Evolutionary conservation across 129 eudicot genomes (phyloP), one percentile per base, ranked within the genome.

Genomic region (Tagetes patula): DNA sequence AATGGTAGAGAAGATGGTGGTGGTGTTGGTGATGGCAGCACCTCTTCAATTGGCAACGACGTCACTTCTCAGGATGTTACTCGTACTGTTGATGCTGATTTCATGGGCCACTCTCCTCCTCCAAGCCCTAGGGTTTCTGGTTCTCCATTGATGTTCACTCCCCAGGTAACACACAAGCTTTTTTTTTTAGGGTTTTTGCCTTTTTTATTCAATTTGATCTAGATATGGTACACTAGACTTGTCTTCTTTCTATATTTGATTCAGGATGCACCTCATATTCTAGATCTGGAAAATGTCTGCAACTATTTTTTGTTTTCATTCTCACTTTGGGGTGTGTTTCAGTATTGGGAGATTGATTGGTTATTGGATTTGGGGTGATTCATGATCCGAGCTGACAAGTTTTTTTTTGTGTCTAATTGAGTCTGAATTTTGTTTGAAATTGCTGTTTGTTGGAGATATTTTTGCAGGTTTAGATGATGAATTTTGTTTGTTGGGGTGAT

Each of bases 121-220:
- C 84, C 96, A 39, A 90, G 93, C 81, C 98, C 96, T 74, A 87
- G 98, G 89, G 86, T 90, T 83, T 80, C 88, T 75, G 91, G 86
- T 5, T 87, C 99, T 31, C 99, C 99, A 32, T 84, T 94, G 85
- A 88, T 84, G 97, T 94, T 94, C 67, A 85, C 94, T 77, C 99
- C 99, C 20, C 97, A 94, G 99, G 99, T 90, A n/a, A 56, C 34
- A 2, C 11, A 55, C 69, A 13, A 1, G 4, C 27, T 12, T 72
- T 33, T 63, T 50, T 37, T 67, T 78, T 78, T 43, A 0, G 39
- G 69, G 36, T 33, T 32, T 46, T 62, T 9, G 6, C 20, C 27
- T 20, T 20, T 20, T 20, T 20, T 20, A 20, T 20, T 12, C 33
- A 60, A 74, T 75, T 65, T 64, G 54, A 53, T 64, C 39, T 53